Evolutionary conservation across 148 eudicot species (phyloP).

Genomic region (Hydrangea macrophylla): DNA sequence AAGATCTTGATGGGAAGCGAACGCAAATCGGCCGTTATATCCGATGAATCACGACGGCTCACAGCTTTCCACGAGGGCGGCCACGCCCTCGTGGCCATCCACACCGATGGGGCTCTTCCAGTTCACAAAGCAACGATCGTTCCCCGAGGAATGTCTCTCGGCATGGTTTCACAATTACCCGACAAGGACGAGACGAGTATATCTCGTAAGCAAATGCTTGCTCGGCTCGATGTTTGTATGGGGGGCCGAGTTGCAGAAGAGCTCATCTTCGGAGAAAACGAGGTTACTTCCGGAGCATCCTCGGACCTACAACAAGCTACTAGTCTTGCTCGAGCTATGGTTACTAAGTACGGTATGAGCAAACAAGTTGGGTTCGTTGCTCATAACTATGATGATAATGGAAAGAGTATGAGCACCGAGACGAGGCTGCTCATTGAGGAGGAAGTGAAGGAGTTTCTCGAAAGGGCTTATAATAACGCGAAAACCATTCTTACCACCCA

Average conservation of each 20-base stretch:
- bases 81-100: conserved; percentile 90
- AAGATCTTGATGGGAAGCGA: conserved; percentile 96
- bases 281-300: conserved; percentile 92
- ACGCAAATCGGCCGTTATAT: conserved; percentile 94
- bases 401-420: conserved; percentile 97
- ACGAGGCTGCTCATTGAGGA: conserved; percentile 81
- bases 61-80: conserved; percentile 98
- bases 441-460: conserved; percentile 72
- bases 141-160: conserved; percentile 87
- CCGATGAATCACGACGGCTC: conserved; percentile 69
- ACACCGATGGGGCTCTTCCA: conserved; percentile 88
- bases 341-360: conserved; percentile 93
- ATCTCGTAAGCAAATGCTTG: conserved; percentile 92
- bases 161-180: conserved; percentile 93
- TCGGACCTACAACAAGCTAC: conserved; percentile 86
- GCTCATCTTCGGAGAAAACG: conserved; percentile 91
- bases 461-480: conserved; percentile 76
- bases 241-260: conserved; percentile 98
- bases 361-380: conserved; percentile 79
- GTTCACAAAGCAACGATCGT: conserved; percentile 97
- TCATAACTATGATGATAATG: conserved; percentile 88
- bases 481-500: conserved; percentile 72
- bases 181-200: conserved; percentile 83
- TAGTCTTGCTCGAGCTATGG: conserved; percentile 80
- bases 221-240: conserved; percentile 89